Evolutionary conservation across 805 yeast species (phyloP), one percentile per base, ranked within the genome.

Genomic region (Ogataea naganishii): DNA sequence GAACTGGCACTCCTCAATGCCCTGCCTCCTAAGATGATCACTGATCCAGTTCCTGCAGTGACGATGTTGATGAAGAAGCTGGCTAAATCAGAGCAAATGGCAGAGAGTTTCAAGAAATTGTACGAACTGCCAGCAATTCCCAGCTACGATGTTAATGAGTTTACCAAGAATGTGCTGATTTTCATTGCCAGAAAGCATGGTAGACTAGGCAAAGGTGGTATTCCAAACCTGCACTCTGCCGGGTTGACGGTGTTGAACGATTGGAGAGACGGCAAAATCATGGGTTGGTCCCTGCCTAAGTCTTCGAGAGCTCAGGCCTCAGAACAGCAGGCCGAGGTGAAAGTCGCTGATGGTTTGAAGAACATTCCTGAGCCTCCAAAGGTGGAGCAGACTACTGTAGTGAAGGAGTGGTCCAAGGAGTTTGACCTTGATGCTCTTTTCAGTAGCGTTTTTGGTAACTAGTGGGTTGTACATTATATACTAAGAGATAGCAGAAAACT

Each of bases 201-300:
- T 35, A 73, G 96, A 57, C 65, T 92, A 39, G 85, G 95, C 29
- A 80, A 73, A 49, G 95, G 96, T 24, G 98, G 98, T 50, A 59
- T 92, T 35, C 95, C 97, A 34, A 86, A 92, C 53, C 55, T 92
- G 39, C 80, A 75, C 35, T 69, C 88, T 40, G 95, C 97, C 7
- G 95, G 94, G 21, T 54, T 72, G 46, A 66, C 81, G 21, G 80
- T 92, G 9, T 65, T 92, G 49, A 84, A 73, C 46, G 98, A 92
- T 59, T 92, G 97, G 97, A 76, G 96, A 60, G 96, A 88, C 56
- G 98, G 98, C 35, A 75, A 92, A 52, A 75, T 92, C 46, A 58
- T 79, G 32, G 95, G 96, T 27, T 92, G 96, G 95, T 75, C 83
- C 3, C 59, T 77, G 44, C 95, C 95, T 29, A 79, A 37, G 36